phyloP scores from a whole-genome alignment of 495 filamentous ascomycete genomes.

The Peziza echinospora region DNA sequence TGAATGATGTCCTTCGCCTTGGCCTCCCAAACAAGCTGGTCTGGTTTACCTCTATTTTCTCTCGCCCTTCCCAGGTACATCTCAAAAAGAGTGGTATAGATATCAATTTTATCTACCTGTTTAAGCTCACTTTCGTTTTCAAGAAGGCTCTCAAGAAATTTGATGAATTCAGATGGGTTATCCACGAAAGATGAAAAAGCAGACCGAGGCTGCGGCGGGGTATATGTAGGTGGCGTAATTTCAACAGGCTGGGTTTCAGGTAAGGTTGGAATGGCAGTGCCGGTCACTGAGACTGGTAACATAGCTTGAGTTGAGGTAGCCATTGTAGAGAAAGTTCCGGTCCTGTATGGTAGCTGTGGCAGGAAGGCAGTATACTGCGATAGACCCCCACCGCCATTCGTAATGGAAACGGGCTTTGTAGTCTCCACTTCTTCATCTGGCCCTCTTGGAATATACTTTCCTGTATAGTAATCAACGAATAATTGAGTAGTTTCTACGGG shows the following conservation, averaged over 20 bases:
- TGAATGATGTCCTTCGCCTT: constrained; percentile 72
- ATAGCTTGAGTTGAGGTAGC: constrained; percentile 25
- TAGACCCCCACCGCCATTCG: constrained; percentile 32
- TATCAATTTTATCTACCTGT: constrained; percentile 46
- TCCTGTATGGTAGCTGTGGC: constrained; percentile 74
- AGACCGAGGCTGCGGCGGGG: constrained; percentile 57
- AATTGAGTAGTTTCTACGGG: constrained; percentile 55
- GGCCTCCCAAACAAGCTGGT: constrained; percentile 62
- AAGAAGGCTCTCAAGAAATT: constrained; percentile 70
- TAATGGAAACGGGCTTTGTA: neutral
- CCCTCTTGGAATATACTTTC: constrained; percentile 40
- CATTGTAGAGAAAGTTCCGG: constrained; percentile 26
- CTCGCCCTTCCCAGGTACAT: constrained; percentile 86
- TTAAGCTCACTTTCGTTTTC: constrained; percentile 24
- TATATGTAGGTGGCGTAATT: constrained; percentile 28
- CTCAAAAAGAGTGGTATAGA: constrained; percentile 90
- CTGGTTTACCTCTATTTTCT: constrained; percentile 39
- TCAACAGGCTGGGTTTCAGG: constrained; percentile 4
- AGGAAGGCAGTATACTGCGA: constrained; percentile 64
- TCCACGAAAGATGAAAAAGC: constrained; percentile 96
- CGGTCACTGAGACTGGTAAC: neutral
- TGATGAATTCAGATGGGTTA: constrained; percentile 71
- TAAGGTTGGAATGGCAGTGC: neutral
- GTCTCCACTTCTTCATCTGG: neutral
- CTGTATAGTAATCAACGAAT: constrained; percentile 86